Base-by-base conservation (phyloP, 805 yeast genomes). In the Babjeviella inositovora region DNA sequence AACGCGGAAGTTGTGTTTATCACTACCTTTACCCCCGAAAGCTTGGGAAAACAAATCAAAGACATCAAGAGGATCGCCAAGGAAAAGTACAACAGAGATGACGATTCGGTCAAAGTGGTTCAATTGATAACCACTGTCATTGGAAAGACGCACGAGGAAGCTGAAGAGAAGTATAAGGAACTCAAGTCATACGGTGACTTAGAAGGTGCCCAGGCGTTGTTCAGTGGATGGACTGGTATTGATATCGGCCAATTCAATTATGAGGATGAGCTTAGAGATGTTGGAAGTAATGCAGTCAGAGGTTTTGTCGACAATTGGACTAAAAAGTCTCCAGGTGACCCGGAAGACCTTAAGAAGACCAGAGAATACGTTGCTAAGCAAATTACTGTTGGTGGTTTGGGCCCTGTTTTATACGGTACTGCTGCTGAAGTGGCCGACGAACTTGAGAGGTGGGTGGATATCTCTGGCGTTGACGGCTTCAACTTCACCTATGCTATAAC, bases 1-100 rank as follows among this genome's bases (percentile, higher is more conserved):
- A 44, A 50, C 32, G 62, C 62, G 1, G 64, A 57, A 31, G 49
- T 45, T 8, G 47, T 54, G 4, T 57, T 57, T 28, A 38, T 50
- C n/a, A 41, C 48, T n/a, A 49, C 48, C 4, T 35, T 40, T 17
- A 38, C 48, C 4, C 53, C 60, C 4, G 40, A 36, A 15, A 27
- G 23, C 6, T 31, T 53, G 18, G 43, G 36, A 3, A 32, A 27
- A 7, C 39, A 49, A 23, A 40, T 51, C 17, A 37, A 37, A 12
- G 41, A 38, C 8, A 37, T 53, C 25, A 51, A 43, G 21, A 25
- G 33, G 11, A 28, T 41, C 7, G 61, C 62, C 5, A 28, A 29
- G n/a, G 39, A 35, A 16, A 48, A 37, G 24, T 47, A 38, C 19
- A 45, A 45, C 6, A 41, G 64, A 27, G 47, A 47, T 20, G 47